Evolutionary conservation across 352 stramenopile genomes (phyloP).

Genomic region (Globisporangium spiculum): DNA sequence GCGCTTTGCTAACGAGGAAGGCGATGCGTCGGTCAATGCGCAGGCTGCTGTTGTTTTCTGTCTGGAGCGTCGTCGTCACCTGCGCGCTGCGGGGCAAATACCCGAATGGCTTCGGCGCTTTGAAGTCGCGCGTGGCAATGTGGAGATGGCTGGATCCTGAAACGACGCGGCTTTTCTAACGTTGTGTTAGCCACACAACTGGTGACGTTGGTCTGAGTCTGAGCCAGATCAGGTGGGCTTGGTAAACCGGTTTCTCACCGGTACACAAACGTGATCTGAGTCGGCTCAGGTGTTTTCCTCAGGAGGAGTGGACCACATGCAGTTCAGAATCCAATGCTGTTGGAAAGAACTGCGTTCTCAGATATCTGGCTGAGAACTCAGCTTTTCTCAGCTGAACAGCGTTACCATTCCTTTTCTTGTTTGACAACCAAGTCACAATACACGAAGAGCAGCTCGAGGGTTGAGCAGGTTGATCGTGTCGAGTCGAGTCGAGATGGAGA

Average conservation of each 20-base stretch:
- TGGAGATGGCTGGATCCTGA: background rate
- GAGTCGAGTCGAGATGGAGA: conserved; percentile 27
- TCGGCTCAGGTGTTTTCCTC: too few relatives aligned
- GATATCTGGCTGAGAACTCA: background rate
- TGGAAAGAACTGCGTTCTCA: background rate
- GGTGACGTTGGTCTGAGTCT: too few relatives aligned
- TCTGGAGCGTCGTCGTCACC: background rate
- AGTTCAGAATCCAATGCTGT: background rate
- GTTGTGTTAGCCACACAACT: background rate
- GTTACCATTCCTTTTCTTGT: background rate
- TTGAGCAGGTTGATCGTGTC: background rate
- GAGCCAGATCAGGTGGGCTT: too few relatives aligned
- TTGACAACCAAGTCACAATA: background rate
- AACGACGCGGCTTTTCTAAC: background rate
- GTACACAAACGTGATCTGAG: too few relatives aligned
- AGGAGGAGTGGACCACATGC: background rate
- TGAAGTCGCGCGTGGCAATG: background rate
- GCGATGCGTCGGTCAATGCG: background rate
- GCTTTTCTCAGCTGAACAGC: background rate
- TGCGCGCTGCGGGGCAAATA: background rate
- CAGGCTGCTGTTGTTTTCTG: background rate
- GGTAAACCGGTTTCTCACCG: too few relatives aligned
- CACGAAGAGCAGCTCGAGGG: background rate
- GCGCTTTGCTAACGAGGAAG: background rate
- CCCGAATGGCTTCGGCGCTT: background rate